These are phyloP conservation scores for Kwoniella mangroviensis DNA, from an alignment of 768 basidiomycete genomes.

Conservation along the genomic window DNA sequence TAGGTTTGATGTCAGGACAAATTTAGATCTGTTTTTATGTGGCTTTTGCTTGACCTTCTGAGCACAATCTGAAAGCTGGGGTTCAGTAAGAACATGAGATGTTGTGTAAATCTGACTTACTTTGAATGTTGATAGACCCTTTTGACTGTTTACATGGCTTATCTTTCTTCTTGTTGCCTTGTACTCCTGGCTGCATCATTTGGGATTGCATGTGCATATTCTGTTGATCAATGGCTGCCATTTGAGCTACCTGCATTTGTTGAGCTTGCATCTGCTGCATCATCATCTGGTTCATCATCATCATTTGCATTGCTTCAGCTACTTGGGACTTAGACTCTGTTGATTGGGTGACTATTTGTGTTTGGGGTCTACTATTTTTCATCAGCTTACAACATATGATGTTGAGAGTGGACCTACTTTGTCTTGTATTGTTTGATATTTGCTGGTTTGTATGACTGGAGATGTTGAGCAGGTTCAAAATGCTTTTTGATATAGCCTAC, in stretches of 20 bases:
- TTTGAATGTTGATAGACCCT: constrained; percentile 32
- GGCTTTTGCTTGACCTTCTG: constrained; percentile 7
- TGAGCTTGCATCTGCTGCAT: constrained; percentile 49
- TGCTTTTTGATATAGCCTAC: not conserved
- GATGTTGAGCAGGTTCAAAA: constrained; percentile 3
- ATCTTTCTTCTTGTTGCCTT: not conserved
- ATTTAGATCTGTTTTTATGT: not conserved
- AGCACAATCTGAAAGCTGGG: not conserved
- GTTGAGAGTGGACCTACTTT: constrained; percentile 3
- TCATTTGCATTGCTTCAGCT: constrained; percentile 39
- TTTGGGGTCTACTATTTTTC: constrained; percentile 20
- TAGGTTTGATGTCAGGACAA: not conserved
- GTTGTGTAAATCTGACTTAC: not conserved
- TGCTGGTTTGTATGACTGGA: not conserved
- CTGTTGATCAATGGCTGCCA: constrained; percentile 36
- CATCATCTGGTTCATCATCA: constrained; percentile 51
- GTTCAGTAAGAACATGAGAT: not conserved
- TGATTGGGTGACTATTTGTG: constrained; percentile 16
- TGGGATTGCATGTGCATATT: constrained; percentile 39
- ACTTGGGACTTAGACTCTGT: constrained; percentile 3
- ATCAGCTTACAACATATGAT: constrained; percentile 2
- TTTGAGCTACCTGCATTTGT: constrained; percentile 49
- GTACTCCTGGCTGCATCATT: constrained; percentile 15
- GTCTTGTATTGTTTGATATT: constrained; percentile 6
- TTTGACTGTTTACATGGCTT: constrained; percentile 3